A percentile compares a stretch with the other conserved stretches of the same genome.
Conservation (phyloP, 2,329 filamentous ascomycete genomes). For the Clarireedia paspali region DNA sequence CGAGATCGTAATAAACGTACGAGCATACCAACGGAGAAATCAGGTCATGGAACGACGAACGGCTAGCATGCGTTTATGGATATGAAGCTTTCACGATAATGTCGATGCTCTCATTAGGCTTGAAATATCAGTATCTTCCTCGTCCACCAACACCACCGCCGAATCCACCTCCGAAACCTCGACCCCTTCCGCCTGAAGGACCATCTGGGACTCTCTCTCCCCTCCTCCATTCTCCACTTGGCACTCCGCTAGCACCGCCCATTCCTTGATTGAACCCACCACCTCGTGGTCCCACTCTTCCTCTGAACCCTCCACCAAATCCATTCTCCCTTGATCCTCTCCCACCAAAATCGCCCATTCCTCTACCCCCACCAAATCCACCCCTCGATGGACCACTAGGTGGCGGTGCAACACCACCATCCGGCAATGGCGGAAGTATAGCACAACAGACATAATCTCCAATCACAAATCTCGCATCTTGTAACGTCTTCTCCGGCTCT, state of each 20-base stretch:
- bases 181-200: conserved; percentile 32
- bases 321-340: conserved; percentile 32
- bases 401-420: conserved; percentile 66
- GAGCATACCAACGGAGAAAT: too few species aligned
- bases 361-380: conserved; percentile 31
- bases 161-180: conserved; percentile 41
- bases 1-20: too few species aligned
- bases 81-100: not conserved
- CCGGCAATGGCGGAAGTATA: conserved; percentile 64
- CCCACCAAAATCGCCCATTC: conserved; percentile 31
- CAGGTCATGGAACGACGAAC: too few species aligned
- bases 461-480: conserved; percentile 73
- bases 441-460: conserved; percentile 85
- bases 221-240: conserved; percentile 56
- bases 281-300: conserved; percentile 31
- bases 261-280: conserved; percentile 34
- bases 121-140: conserved; percentile 19
- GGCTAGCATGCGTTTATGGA: too few species aligned
- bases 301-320: conserved; percentile 28
- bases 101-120: conserved; percentile 32
- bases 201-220: conserved; percentile 55
- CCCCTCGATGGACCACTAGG: conserved; percentile 36
- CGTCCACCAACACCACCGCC: conserved; percentile 39
- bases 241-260: conserved; percentile 27
- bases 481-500: conserved; percentile 65